Conservation (phyloP, 148 eudicot species). For the Camellia japonica region DNA sequence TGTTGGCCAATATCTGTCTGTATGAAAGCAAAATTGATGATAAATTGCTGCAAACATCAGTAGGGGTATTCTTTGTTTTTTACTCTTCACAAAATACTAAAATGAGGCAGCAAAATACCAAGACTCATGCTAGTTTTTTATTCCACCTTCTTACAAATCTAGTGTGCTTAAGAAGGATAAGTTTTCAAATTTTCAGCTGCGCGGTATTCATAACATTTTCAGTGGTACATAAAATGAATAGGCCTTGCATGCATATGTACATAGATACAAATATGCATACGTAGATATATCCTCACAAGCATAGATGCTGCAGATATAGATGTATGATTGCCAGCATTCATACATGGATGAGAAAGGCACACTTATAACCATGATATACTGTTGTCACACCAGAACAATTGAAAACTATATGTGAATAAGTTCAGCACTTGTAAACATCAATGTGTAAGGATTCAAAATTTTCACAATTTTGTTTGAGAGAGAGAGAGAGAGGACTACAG, state of each 20-base stretch:
- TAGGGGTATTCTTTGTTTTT: too few relatives aligned
- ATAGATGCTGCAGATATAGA: neutral
- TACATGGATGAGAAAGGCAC: neutral
- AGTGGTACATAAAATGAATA: neutral
- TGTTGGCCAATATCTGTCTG: neutral
- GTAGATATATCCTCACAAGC: neutral
- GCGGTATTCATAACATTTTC: neutral
- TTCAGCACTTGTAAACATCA: neutral
- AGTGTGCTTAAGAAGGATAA: neutral
- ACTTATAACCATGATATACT: neutral
- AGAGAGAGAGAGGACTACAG: too few relatives aligned
- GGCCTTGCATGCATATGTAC: too few relatives aligned
- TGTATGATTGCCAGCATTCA: neutral
- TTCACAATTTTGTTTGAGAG: too few relatives aligned
- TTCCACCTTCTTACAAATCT: neutral
- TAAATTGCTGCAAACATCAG: neutral
- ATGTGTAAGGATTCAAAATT: too few relatives aligned
- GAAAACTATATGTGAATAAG: neutral
- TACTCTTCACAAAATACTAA: too few relatives aligned
- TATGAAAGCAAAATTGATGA: neutral
- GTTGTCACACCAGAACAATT: neutral
- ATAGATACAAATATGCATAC: neutral
- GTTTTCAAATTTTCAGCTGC: neutral
- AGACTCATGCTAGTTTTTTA: too few relatives aligned
- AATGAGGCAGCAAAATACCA: too few relatives aligned